phyloP scores from a whole-genome alignment of 2,329 filamentous ascomycete genomes.

The Intubia oerlemansii region DNA sequence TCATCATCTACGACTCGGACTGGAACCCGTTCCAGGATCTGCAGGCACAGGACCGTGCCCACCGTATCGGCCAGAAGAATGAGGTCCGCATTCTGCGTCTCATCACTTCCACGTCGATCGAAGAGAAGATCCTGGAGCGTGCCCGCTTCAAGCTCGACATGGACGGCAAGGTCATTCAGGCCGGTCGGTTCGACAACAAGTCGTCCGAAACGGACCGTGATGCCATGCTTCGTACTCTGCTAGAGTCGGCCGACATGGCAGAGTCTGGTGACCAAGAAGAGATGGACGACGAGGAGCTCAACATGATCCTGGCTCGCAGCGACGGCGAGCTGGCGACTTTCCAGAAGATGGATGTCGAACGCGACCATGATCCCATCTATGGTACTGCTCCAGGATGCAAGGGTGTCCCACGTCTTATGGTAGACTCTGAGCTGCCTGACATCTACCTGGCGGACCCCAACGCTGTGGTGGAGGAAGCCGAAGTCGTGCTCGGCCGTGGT shows the following conservation, averaged over 20 bases:
- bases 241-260: slow-evolving; percentile 61
- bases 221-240: slow-evolving; percentile 79
- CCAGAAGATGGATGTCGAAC: slow-evolving; percentile 63
- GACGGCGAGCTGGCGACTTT: slow-evolving; percentile 63
- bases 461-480: slow-evolving; percentile 61
- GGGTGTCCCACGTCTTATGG: slow-evolving; percentile 58
- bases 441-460: slow-evolving; percentile 82
- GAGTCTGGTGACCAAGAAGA: slow-evolving; percentile 66
- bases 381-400: slow-evolving; percentile 43
- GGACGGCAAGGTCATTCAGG: slow-evolving; percentile 98
- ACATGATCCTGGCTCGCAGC: slow-evolving; percentile 76
- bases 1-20: slow-evolving; percentile 98
- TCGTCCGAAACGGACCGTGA: slow-evolving; percentile 97
- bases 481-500: slow-evolving; percentile 60
- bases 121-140: slow-evolving; percentile 95
- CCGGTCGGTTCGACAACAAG: slow-evolving; percentile 98
- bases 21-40: slow-evolving; percentile 99
- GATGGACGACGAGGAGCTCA: slow-evolving; percentile 96
- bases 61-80: slow-evolving; percentile 99
- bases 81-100: slow-evolving; percentile 91
- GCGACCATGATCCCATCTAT: slow-evolving; percentile 44
- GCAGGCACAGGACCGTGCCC: slow-evolving; percentile 96
- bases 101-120: slow-evolving; percentile 90
- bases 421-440: slow-evolving; percentile 73
- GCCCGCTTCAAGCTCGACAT: slow-evolving; percentile 97